Conservation (phyloP, 2,329 filamentous ascomycete genomes). For the Didymella keratinophila region DNA sequence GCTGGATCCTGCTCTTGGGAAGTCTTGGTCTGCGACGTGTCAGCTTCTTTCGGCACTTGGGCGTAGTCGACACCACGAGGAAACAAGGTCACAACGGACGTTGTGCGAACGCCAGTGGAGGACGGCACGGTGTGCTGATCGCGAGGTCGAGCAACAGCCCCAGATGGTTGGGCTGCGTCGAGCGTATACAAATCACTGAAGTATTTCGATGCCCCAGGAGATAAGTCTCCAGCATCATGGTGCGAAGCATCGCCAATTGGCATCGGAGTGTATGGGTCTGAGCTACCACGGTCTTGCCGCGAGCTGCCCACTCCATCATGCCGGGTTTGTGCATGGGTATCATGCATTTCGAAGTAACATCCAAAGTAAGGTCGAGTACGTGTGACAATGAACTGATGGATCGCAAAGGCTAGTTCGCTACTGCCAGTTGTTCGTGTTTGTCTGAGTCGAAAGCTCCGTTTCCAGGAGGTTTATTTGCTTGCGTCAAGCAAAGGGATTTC, state of each 20-base stretch:
- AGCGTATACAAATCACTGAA: conserved; percentile 1
- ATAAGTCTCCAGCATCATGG: conserved; percentile 1
- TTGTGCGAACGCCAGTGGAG: background rate
- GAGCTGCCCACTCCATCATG: background rate
- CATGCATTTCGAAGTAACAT: background rate
- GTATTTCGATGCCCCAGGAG: conserved; percentile 4
- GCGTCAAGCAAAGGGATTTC: background rate
- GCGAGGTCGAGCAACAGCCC: background rate
- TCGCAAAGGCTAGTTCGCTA: background rate
- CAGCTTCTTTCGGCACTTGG: background rate
- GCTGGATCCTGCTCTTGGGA: background rate
- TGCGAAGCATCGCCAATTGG: background rate
- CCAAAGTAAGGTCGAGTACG: background rate
- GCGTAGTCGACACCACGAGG: background rate
- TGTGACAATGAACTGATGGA: background rate
- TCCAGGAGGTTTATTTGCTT: background rate
- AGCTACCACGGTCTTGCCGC: background rate
- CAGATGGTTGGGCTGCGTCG: background rate
- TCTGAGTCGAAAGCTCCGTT: background rate
- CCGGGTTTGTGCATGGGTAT: background rate
- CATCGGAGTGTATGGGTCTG: background rate
- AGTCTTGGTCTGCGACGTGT: background rate
- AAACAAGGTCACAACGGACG: conserved; percentile 4
- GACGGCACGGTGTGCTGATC: too few relatives aligned
- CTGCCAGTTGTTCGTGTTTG: background rate